Evolutionary conservation across 805 yeast genomes (phyloP).

Genomic region (Komagataella ulmi): DNA sequence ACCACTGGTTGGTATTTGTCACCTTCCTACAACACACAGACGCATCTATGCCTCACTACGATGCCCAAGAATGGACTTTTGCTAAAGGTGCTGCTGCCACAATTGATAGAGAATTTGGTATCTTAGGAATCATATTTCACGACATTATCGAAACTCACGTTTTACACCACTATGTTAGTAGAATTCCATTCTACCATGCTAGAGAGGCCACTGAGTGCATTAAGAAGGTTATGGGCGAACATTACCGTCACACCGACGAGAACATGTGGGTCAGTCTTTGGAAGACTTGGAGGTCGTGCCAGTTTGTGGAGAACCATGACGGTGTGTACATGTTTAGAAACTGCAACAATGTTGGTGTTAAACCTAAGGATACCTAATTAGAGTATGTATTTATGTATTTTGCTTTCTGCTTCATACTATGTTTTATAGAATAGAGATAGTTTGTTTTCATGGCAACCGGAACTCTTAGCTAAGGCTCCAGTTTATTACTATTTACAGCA

Average conservation of each 20-base stretch:
- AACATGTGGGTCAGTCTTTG: conserved; percentile 46
- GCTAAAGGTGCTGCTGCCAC: conserved; percentile 60
- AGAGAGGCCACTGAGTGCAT: conserved; percentile 40
- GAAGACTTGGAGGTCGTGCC: conserved; percentile 50
- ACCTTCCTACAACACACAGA: conserved; percentile 54
- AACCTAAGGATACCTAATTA: conserved; percentile 9
- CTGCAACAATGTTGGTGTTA: conserved; percentile 28
- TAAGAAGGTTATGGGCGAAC: conserved; percentile 37
- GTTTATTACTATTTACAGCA: neutral
- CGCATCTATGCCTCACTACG: conserved; percentile 46
- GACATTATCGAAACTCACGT: conserved; percentile 48
- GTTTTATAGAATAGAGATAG: neutral
- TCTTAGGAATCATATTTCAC: conserved; percentile 43
- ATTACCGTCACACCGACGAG: conserved; percentile 34
- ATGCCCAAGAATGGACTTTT: conserved; percentile 42
- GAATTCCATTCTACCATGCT: conserved; percentile 44
- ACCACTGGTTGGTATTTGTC: conserved; percentile 54
- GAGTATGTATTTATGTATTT: neutral
- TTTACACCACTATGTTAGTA: conserved; percentile 39
- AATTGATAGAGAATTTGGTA: conserved; percentile 48
- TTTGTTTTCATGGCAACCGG: neutral
- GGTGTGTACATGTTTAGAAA: conserved; percentile 62
- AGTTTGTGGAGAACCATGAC: conserved; percentile 54
- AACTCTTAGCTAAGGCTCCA: neutral
- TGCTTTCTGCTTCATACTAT: neutral